These are phyloP conservation scores for Monilinia fructigena DNA, from an alignment of 2,329 filamentous ascomycete species.

Conservation along the genomic window DNA sequence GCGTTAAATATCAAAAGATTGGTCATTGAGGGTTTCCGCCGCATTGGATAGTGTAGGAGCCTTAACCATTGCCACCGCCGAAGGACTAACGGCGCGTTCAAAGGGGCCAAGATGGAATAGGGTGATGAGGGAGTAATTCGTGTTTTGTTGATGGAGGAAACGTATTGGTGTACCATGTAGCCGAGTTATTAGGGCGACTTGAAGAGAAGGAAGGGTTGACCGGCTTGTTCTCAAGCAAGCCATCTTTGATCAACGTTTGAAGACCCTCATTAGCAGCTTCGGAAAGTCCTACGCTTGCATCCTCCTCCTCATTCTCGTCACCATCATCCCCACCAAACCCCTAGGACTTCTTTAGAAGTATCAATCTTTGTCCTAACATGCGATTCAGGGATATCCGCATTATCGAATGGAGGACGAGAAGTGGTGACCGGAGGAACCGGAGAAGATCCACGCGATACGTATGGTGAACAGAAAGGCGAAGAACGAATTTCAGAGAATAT, in stretches of 20 bases:
- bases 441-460: not conserved
- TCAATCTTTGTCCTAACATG: conserved; percentile 14
- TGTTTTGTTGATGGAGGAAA: not conserved
- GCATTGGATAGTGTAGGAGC: conserved; percentile 13
- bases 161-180: not conserved
- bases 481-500: not conserved
- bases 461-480: not conserved
- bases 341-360: conserved; percentile 8
- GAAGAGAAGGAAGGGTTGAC: not conserved
- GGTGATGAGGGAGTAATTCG: not conserved
- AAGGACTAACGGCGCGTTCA: conserved; percentile 41
- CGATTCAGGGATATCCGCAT: conserved; percentile 17
- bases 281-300: conserved; percentile 33
- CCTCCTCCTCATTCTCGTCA: conserved; percentile 19
- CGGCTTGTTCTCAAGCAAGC: conserved; percentile 18
- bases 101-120: not conserved
- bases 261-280: conserved; percentile 34
- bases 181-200: not conserved
- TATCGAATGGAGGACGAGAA: not conserved
- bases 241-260: conserved; percentile 30
- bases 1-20: not conserved
- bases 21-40: not conserved
- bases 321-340: not conserved
- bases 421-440: not conserved
- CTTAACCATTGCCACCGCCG: conserved; percentile 44